Conservation (phyloP, 306 rosid genomes). For the Datisca glomerata region DNA sequence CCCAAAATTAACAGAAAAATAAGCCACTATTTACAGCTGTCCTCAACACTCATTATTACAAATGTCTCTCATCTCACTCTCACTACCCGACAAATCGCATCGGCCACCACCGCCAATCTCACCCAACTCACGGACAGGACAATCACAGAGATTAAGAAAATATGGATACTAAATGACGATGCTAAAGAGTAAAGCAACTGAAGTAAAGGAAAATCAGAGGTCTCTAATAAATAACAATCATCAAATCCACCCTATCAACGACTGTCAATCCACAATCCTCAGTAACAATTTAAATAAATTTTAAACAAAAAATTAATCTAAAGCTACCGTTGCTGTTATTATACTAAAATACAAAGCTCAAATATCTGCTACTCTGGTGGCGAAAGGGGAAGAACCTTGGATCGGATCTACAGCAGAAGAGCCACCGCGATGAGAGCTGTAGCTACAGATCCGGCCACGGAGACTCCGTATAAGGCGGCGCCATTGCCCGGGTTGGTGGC, state of each 20-base stretch:
- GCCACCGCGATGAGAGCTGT: slow-evolving; percentile 20
- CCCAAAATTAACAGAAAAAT: too few species aligned
- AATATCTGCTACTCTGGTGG: slow-evolving; percentile 16
- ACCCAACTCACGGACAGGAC: not conserved
- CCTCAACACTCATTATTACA: too few species aligned
- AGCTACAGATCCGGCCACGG: slow-evolving; percentile 32
- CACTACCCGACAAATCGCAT: too few species aligned
- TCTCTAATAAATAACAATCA: slow-evolving; percentile 11
- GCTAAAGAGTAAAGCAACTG: slow-evolving; percentile 3
- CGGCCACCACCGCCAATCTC: too few species aligned
- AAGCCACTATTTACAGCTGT: too few species aligned
- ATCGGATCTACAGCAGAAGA: slow-evolving; percentile 42
- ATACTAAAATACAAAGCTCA: slow-evolving; percentile 14
- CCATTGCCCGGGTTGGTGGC: not conserved
- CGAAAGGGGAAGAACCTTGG: not conserved
- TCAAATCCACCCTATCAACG: not conserved
- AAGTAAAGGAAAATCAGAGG: not conserved
- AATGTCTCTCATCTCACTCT: too few species aligned
- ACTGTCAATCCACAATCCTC: slow-evolving; percentile 1
- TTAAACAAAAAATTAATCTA: slow-evolving; percentile 1
- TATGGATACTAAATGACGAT: not conserved
- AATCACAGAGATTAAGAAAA: not conserved
- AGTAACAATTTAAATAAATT: slow-evolving; percentile 6
- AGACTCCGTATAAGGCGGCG: slow-evolving; percentile 18
- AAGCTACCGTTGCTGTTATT: slow-evolving; percentile 1